A percentile compares a stretch with the other conserved stretches of the same genome.
phyloP scores from a whole-genome alignment of 306 rosid genomes.

The Hippophae gyantsensis region DNA sequence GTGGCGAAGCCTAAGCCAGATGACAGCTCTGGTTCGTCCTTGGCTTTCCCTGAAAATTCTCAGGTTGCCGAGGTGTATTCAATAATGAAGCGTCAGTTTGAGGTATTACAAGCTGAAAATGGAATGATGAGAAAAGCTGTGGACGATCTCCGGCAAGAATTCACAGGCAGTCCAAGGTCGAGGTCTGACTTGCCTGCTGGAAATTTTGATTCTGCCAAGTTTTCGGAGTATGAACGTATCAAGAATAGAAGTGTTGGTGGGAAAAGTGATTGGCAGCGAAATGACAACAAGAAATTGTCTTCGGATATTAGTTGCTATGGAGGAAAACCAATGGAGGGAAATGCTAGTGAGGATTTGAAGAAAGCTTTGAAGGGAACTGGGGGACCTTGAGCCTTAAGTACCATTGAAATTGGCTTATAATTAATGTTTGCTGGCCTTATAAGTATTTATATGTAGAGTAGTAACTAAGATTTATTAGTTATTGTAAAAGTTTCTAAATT shows the following conservation, averaged over 20 bases:
- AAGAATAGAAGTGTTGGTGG: constrained; percentile 12
- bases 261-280: constrained; percentile 28
- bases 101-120: constrained; percentile 48
- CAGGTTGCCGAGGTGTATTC: constrained; percentile 59
- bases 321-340: constrained; percentile 24
- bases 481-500: no score
- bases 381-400: neutral
- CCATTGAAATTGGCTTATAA: no score
- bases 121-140: constrained; percentile 61
- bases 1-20: neutral
- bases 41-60: constrained; percentile 17
- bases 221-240: constrained; percentile 28
- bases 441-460: no score
- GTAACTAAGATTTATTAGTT: no score
- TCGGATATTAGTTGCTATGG: constrained; percentile 29
- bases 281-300: constrained; percentile 26
- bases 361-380: constrained; percentile 33
- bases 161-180: constrained; percentile 12
- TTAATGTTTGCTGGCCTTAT: no score
- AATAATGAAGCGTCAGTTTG: constrained; percentile 55
- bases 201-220: constrained; percentile 22
- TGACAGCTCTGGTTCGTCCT: neutral
- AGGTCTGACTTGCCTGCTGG: neutral
- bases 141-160: constrained; percentile 69
- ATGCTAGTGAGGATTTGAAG: constrained; percentile 43